These are phyloP conservation scores for Clarkia xantiana DNA, from an alignment of 345 rosid genomes.

Conservation along the genomic window DNA sequence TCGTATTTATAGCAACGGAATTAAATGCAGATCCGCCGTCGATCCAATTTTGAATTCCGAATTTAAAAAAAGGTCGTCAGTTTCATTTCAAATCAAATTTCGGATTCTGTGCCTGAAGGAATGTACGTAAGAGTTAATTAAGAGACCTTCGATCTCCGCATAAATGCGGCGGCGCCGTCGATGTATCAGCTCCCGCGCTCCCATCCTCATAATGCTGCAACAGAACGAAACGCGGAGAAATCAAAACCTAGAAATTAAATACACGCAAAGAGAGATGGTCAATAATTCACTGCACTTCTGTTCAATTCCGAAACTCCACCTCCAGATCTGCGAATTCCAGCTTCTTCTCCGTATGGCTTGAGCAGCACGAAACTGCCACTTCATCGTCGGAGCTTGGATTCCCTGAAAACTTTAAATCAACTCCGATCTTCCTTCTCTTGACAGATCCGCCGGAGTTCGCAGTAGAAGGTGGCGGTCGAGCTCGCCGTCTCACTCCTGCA, in stretches of 20 bases:
- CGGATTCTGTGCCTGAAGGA: not conserved
- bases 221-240: too few relatives aligned
- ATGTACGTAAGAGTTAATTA: too few relatives aligned
- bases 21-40: too few relatives aligned
- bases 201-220: too few relatives aligned
- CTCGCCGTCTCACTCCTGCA: constrained; percentile 20
- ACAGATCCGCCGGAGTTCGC: not conserved
- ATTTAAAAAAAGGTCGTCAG: not conserved
- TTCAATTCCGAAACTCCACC: constrained; percentile 1
- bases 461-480: constrained; percentile 10
- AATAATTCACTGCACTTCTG: too few relatives aligned
- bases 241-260: too few relatives aligned
- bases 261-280: too few relatives aligned
- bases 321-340: constrained; percentile 14
- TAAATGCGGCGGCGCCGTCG: too few relatives aligned
- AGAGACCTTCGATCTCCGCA: too few relatives aligned
- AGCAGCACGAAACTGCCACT: constrained; percentile 37
- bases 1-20: too few relatives aligned
- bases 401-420: constrained; percentile 6
- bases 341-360: constrained; percentile 34
- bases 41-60: not conserved
- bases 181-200: too few relatives aligned
- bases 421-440: constrained; percentile 8
- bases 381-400: constrained; percentile 20
- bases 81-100: constrained; percentile 1